Evolutionary conservation across 2,329 filamentous ascomycete genomes (phyloP), one percentile per base, ranked within the genome.

Genomic region (Alternaria tenuissima): DNA sequence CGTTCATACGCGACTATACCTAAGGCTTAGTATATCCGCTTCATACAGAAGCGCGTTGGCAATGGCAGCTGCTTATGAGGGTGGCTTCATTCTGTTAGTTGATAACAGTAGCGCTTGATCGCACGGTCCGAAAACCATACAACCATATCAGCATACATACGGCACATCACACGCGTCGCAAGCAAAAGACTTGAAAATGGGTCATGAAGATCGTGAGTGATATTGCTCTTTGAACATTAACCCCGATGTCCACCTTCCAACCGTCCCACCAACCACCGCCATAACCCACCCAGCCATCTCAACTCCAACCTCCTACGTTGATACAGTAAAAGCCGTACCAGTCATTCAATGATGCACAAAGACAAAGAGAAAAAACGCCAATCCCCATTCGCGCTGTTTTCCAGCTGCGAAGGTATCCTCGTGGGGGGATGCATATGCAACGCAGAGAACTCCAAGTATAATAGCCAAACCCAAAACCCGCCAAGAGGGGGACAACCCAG

Each of bases 321-420:
- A 41, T 39, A 60, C 53, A 57, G 36, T 47, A 36, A 59, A 42
- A 47, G 49, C 62, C 55, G 44, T 56, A 46, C 41, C 56, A 43
- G 39, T 53, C 42, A 39, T 41, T 55, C 49, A 52, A 52, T 55
- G 28, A 61, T 30, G 43, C 62, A 62, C 32, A 61, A 62, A 64
- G 62, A 58, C 59, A 53, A 56, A 24, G n/a, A 56, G 1, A 46
- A 58, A 55, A 63, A 66, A 72, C 69, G 66, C 69, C 69, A 64
- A 60, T 69, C 68, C 69, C 69, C 69, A 64, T 71, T 72, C 69
- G 69, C 69, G 69, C 68, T 63, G 49, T 62, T 54, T 65, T 64
- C 58, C 65, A 66, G 69, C 69, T 60, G 66, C 69, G 69, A 72
- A 70, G 69, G 69, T 72, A 72, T 72, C 68, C 68, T 65, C 62